Conservation (phyloP, 345 rosid species). For the Schrenkiella parvula region DNA sequence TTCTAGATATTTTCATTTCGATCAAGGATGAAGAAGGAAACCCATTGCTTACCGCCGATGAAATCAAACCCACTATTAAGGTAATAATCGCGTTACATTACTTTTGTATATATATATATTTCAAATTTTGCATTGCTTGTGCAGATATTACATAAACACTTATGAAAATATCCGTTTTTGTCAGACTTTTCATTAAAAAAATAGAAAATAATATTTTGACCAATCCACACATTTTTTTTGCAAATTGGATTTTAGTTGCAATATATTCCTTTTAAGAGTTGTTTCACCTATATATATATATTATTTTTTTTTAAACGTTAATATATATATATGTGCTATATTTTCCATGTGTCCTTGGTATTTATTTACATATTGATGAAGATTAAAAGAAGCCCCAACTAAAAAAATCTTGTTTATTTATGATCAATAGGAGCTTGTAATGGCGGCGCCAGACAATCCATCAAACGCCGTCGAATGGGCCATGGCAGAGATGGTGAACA, state of each 20-base stretch:
- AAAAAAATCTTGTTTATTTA: neutral
- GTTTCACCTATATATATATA: too few species aligned
- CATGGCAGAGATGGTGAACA: slow-evolving; percentile 38
- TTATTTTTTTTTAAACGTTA: too few species aligned
- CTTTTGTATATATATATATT: neutral
- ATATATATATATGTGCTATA: too few species aligned
- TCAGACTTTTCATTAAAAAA: neutral
- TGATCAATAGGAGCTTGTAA: slow-evolving; percentile 32
- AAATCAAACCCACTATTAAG: slow-evolving; percentile 39
- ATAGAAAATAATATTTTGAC: too few species aligned
- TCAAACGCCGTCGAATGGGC: slow-evolving; percentile 42
- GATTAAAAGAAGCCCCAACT: neutral
- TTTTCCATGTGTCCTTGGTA: neutral
- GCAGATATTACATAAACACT: neutral
- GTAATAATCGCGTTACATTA: slow-evolving; percentile 11
- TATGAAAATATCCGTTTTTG: neutral
- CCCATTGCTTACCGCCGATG: slow-evolving; percentile 35
- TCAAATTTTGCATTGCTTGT: neutral
- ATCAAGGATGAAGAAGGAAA: slow-evolving; percentile 34
- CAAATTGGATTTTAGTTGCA: neutral
- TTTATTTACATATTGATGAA: neutral
- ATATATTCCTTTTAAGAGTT: too few species aligned
- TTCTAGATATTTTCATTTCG: slow-evolving; percentile 37
- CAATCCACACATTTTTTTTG: too few species aligned
- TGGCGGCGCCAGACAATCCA: slow-evolving; percentile 41